phyloP scores from a whole-genome alignment of 228 moss, liverwort and hornwort species.

The Sphagnum magellanicum region DNA sequence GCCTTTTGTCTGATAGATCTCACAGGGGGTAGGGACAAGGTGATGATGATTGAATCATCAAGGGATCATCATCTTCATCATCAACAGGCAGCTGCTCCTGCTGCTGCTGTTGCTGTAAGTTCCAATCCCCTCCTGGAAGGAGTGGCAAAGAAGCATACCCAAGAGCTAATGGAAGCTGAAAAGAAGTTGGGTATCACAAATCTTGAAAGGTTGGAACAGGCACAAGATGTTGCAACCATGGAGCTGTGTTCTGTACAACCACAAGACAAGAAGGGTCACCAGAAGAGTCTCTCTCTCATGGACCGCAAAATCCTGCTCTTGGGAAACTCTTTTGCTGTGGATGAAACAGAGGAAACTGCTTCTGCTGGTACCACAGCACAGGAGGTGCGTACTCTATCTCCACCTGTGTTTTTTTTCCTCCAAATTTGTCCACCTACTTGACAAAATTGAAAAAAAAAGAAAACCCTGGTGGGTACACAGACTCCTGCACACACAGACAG shows the following conservation, averaged over 20 bases:
- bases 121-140: constrained; percentile 23
- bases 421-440: no score
- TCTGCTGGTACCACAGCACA: constrained; percentile 11
- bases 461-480: no score
- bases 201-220: constrained; percentile 11
- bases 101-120: constrained; percentile 2
- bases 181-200: constrained; percentile 26
- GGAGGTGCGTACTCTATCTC: constrained; percentile 14
- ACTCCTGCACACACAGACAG: no score
- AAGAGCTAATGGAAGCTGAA: constrained; percentile 27
- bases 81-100: constrained; percentile 8
- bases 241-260: not conserved
- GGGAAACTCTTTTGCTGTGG: constrained; percentile 1
- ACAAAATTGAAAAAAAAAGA: no score
- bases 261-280: constrained; percentile 14
- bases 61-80: not conserved
- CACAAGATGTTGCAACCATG: constrained; percentile 7
- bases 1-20: constrained; percentile 16
- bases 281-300: constrained; percentile 8
- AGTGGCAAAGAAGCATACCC: constrained; percentile 29
- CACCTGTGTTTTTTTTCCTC: not conserved
- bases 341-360: constrained; percentile 13
- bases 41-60: not conserved
- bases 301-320: not conserved
- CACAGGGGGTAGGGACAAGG: constrained; percentile 17